Conservation (phyloP, 2,329 filamentous ascomycete species). For the Diplodia scrobiculata region DNA sequence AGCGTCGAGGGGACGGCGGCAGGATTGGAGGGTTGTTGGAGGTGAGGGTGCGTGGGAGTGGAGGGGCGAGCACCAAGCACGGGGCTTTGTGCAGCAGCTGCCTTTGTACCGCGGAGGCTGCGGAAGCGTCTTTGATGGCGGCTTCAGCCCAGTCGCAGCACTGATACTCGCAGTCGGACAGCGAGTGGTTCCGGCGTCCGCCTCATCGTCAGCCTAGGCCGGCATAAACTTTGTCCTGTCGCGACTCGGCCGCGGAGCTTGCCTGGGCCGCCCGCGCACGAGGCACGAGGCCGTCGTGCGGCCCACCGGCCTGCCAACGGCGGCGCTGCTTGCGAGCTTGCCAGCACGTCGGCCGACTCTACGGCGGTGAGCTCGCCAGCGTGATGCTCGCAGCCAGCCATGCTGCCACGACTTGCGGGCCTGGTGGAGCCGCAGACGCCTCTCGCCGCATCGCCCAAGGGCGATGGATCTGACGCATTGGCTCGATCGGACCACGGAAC, state of each 20-base stretch:
- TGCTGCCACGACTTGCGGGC: constrained; percentile 5
- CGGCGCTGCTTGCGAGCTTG: constrained; percentile 6
- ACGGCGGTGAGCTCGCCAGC: constrained; percentile 5
- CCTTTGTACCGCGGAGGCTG: constrained; percentile 15
- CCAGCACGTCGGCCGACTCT: constrained; percentile 10
- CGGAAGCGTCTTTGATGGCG: constrained; percentile 15
- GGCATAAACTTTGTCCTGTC: background rate
- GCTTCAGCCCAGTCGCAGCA: background rate
- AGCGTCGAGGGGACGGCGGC: background rate
- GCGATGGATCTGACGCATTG: constrained; percentile 9
- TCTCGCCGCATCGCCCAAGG: background rate
- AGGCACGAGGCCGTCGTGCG: constrained; percentile 2
- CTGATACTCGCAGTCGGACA: constrained; percentile 12
- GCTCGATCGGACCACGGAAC: constrained; percentile 15
- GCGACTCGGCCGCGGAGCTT: constrained; percentile 8
- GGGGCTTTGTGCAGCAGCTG: constrained; percentile 11
- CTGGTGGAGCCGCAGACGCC: constrained; percentile 14
- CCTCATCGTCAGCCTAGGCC: background rate
- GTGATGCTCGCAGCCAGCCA: background rate
- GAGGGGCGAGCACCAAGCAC: background rate
- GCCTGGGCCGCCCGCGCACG: constrained; percentile 9
- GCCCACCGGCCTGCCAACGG: constrained; percentile 9
- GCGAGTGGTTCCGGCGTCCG: constrained; percentile 13
- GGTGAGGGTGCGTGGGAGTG: background rate
- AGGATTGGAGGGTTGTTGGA: background rate